Evolutionary conservation across 2,329 filamentous ascomycete species (phyloP), one percentile per base, ranked within the genome.

Genomic region (Aspergillus versicolor): DNA sequence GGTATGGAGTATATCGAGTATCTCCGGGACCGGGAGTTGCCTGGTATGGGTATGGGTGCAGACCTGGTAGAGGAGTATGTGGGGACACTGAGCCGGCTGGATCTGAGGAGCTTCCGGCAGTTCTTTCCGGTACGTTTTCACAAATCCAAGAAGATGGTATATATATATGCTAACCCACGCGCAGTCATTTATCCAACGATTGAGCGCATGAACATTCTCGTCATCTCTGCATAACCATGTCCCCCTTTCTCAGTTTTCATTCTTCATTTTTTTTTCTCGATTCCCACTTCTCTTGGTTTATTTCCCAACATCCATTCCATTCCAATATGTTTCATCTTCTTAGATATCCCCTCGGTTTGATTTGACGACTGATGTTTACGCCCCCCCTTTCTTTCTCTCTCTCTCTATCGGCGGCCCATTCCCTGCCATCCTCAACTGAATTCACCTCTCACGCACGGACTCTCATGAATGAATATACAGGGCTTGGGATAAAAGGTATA

Each of bases 1-100:
- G 94, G 94, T 24, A 84, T 89, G 51, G 82, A 85, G 55, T 97
- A 96, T 71, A 82, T 93, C 22, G 70, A 75, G 37, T 81, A 77
- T 63, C 68, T 81, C 37, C 72, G 77, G 24, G 69, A 68, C 45
- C 73, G 72, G 22, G 79, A 81, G 61, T 60, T 81, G 48, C 76
- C 76, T 22, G 73, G 73, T 11, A 75, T 81, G 73, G 79, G 79
- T 40, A 79, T 81, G 77, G 75, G 74, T 19, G 65, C 65, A 13
- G 73, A 75, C 41, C 71, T 79, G 53, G 75, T 80, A 53, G 74
- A 78, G 48, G 78, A 80, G 59, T 81, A 78, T 66, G 63, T 80
- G 59, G 68, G 68, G 55, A 77, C 77, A 57, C 65, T 81, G 67
- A 71, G 69, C 59, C 73, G 70, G 64, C 63, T 75, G 67, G 78